Evolutionary conservation across 108 stramenopile species (phyloP).

Genomic region (Stephanodiscus minutulus): DNA sequence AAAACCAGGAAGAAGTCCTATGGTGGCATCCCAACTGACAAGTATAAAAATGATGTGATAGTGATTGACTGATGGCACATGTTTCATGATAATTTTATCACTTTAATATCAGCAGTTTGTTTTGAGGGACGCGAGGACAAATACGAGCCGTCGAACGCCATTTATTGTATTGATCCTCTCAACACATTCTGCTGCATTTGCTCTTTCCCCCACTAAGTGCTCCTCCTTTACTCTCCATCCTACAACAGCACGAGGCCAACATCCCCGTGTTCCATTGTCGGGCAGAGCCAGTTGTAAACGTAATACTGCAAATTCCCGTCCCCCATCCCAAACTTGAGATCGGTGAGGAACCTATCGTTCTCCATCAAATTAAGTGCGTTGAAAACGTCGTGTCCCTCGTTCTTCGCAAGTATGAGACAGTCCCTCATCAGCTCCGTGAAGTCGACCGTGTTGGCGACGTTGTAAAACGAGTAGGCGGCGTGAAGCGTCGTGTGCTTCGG

Average conservation of each 20-base stretch:
- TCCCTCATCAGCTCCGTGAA: slow-evolving; percentile 92
- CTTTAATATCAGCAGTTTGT: no score
- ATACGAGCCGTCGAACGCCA: no score
- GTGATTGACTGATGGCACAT: no score
- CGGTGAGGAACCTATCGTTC: slow-evolving; percentile 85
- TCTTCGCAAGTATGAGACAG: slow-evolving; percentile 89
- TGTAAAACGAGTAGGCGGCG: slow-evolving; percentile 98
- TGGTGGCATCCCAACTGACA: no score
- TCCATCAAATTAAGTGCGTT: slow-evolving; percentile 99
- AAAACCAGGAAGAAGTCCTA: no score
- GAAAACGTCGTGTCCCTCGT: slow-evolving; percentile 93
- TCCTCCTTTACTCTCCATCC: background rate
- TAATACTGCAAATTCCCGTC: slow-evolving; percentile 99
- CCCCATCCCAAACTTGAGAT: slow-evolving; percentile 97
- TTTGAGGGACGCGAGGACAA: no score
- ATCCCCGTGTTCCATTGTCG: slow-evolving; percentile 78
- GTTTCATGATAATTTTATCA: no score
- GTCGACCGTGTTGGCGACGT: slow-evolving; percentile 89
- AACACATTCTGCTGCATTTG: background rate
- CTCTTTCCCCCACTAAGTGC: background rate
- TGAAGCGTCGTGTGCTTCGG: slow-evolving; percentile 81
- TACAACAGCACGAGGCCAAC: slow-evolving; percentile 90
- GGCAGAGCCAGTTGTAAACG: slow-evolving; percentile 98
- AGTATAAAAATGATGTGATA: no score
- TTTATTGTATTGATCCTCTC: no score